Conservation (phyloP, 2,329 filamentous ascomycete species). For the Pleoardoris graminearum region DNA sequence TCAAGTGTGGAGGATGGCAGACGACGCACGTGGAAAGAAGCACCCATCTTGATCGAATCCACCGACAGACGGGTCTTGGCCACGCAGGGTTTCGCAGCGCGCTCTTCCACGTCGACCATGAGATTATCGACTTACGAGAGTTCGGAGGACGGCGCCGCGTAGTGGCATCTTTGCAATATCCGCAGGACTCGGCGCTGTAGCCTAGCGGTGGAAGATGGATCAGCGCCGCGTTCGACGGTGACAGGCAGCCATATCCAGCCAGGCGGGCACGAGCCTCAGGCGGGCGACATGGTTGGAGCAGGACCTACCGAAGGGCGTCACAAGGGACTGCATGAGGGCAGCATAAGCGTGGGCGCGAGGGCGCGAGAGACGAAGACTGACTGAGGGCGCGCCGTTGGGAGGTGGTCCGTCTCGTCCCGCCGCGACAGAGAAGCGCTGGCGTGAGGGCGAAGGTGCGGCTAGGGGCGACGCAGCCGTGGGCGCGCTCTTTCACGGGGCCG, state of each 20-base stretch:
- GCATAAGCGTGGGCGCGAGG: constrained; percentile 46
- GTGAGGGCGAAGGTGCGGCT: not conserved
- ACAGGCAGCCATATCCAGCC: constrained; percentile 33
- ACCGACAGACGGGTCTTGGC: not conserved
- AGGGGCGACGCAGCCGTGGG: not conserved
- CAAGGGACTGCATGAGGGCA: constrained; percentile 48
- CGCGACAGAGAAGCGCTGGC: constrained; percentile 8
- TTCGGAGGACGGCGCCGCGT: constrained; percentile 53
- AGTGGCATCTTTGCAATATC: constrained; percentile 54
- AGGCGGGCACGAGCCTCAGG: constrained; percentile 42
- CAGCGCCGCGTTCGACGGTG: constrained; percentile 23
- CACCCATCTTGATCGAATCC: constrained; percentile 32
- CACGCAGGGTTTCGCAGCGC: not conserved
- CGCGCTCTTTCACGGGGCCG: constrained; percentile 31
- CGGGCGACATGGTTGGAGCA: constrained; percentile 44
- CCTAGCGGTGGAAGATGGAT: constrained; percentile 40
- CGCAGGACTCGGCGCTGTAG: constrained; percentile 54
- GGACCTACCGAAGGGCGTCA: constrained; percentile 47
- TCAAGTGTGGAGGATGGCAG: not conserved
- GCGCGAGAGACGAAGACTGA: constrained; percentile 15
- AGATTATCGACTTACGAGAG: constrained; percentile 51
- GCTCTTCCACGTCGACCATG: not conserved
- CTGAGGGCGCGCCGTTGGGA: constrained; percentile 22
- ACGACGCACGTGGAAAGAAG: constrained; percentile 24
- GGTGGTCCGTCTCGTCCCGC: not conserved